Percentiles rank a stretch among this genome's conserved stretches.
Evolutionary conservation across 331 rosid species (phyloP).

Genomic region (Cydonia oblonga): DNA sequence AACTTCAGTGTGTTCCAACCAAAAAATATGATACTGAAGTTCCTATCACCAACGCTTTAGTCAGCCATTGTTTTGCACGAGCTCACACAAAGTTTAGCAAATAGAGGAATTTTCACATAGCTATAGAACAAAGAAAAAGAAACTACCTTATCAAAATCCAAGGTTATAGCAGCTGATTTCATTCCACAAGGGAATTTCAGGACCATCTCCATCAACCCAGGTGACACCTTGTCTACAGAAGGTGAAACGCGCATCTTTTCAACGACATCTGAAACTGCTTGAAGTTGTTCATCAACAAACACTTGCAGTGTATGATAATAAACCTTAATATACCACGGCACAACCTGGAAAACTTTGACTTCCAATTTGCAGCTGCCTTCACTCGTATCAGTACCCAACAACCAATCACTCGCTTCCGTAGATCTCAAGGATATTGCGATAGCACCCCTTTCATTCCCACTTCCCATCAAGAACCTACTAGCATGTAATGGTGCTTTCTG

Average conservation of each 20-base stretch:
- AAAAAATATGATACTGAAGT: neutral
- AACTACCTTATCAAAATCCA: constrained; percentile 59
- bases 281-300: constrained; percentile 49
- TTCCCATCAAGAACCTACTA: constrained; percentile 75
- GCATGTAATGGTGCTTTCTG: constrained; percentile 67
- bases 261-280: constrained; percentile 37
- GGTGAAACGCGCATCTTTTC: constrained; percentile 74
- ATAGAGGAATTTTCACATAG: neutral
- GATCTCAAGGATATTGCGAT: constrained; percentile 77
- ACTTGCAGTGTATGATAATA: constrained; percentile 68
- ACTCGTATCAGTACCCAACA: constrained; percentile 17
- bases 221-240: constrained; percentile 88
- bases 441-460: constrained; percentile 96
- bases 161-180: constrained; percentile 55
- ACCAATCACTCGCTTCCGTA: constrained; percentile 31
- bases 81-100: neutral
- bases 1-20: neutral
- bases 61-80: neutral
- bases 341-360: constrained; percentile 78
- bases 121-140: neutral
- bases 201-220: constrained; percentile 72
- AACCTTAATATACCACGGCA: constrained; percentile 95
- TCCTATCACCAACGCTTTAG: neutral
- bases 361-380: constrained; percentile 53
- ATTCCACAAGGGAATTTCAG: constrained; percentile 70